Percentiles rank a stretch among this genome's conserved stretches.
Conservation (phyloP, 2,329 filamentous ascomycete genomes). For the Chrysosphaeria jannelii region DNA sequence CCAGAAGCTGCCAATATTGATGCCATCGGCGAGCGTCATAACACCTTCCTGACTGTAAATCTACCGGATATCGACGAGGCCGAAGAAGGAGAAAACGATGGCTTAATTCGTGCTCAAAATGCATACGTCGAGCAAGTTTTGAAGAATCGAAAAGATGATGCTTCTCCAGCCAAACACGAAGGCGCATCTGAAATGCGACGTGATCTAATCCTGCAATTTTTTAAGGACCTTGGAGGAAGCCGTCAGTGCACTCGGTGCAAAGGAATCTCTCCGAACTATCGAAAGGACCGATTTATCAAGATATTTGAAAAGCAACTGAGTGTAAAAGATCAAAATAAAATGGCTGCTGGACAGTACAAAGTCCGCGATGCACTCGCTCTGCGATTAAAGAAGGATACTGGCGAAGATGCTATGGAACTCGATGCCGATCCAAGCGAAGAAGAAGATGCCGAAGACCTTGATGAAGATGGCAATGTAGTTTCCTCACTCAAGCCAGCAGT, state of each 20-base stretch:
- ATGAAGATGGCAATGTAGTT: constrained; percentile 24
- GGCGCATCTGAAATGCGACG: constrained; percentile 50
- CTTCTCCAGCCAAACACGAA: constrained; percentile 45
- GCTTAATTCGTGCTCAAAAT: constrained; percentile 19
- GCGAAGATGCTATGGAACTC: constrained; percentile 12
- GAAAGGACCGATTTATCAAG: constrained; percentile 77
- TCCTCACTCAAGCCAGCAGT: constrained; percentile 6
- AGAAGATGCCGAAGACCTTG: constrained; percentile 10
- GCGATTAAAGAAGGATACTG: constrained; percentile 9
- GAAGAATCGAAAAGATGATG: constrained; percentile 23
- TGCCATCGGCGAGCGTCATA: constrained; percentile 15
- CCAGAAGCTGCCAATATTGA: constrained; percentile 32
- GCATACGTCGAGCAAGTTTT: constrained; percentile 47
- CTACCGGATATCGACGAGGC: too few relatives aligned
- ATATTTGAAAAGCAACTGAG: constrained; percentile 65
- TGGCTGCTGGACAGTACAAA: constrained; percentile 38
- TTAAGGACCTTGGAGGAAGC: constrained; percentile 36
- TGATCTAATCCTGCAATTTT: constrained; percentile 50
- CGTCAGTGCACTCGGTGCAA: constrained; percentile 36
- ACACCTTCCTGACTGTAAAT: too few relatives aligned
- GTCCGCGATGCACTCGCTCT: constrained; percentile 18
- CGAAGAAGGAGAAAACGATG: too few relatives aligned
- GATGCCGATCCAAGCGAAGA: constrained; percentile 6
- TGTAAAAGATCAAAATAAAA: constrained; percentile 44
- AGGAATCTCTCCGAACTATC: constrained; percentile 51